phyloP scores from a whole-genome alignment of 306 rosid species.

The Dalbergia cochinchinensis region DNA sequence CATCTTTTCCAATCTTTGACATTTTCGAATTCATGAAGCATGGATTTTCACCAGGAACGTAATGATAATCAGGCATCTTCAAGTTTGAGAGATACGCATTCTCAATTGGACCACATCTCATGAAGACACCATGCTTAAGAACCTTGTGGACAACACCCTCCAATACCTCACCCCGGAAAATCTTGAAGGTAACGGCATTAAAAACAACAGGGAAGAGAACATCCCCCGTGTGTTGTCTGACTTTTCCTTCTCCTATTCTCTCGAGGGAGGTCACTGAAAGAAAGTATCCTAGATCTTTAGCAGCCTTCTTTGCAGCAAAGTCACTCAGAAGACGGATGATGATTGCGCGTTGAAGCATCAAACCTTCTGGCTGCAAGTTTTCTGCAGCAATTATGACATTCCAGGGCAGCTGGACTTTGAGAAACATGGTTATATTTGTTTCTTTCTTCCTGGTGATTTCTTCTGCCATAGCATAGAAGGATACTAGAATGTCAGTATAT shows the following conservation, averaged over 20 bases:
- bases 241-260: constrained; percentile 81
- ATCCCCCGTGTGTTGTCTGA: constrained; percentile 79
- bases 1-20: constrained; percentile 74
- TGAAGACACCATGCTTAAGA: constrained; percentile 85
- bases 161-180: constrained; percentile 76
- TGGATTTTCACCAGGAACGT: constrained; percentile 76
- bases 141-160: constrained; percentile 86
- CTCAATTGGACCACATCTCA: constrained; percentile 86
- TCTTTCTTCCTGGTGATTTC: constrained; percentile 14
- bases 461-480: constrained; percentile 46
- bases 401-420: constrained; percentile 79
- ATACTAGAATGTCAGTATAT: constrained; percentile 25
- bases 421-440: constrained; percentile 56
- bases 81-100: constrained; percentile 65
- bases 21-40: constrained; percentile 67
- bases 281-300: constrained; percentile 79
- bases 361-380: constrained; percentile 63
- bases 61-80: constrained; percentile 82
- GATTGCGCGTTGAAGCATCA: constrained; percentile 78
- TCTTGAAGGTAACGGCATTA: constrained; percentile 78
- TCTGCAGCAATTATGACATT: constrained; percentile 83
- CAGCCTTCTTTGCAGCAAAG: constrained; percentile 74
- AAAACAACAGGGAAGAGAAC: constrained; percentile 83
- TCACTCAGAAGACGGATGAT: constrained; percentile 64
- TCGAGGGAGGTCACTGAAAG: constrained; percentile 79